Evolutionary conservation across 768 basidiomycete species (phyloP), one percentile per base, ranked within the genome.

Genomic region (Hygrophoropsis aurantiaca): DNA sequence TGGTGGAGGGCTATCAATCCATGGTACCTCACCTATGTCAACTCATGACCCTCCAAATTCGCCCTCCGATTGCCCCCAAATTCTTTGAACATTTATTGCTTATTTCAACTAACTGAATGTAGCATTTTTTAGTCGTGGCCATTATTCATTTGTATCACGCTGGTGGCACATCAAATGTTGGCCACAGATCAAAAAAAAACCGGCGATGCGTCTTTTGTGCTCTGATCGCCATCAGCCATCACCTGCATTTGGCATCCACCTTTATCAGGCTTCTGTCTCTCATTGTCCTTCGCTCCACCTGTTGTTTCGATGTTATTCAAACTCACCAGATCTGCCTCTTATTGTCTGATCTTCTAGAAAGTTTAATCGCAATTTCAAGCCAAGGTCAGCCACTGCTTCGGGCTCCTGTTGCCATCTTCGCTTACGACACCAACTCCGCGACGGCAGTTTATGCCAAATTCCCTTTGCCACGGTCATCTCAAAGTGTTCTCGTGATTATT

Each of bases 371-470:
- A 2, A n/a, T 34, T 11, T 23, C 13, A 23, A 15, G 2, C 30
- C 27, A 5, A 4, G 33, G n/a, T 5, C 11, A 15, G 6, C 44
- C 44, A 24, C 4, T 36, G 18, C 19, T 45, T 37, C 33, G 44
- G 44, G 34, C 37, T 25, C 30, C 45, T 38, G 42, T 15, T 21
- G 35, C 25, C 27, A 15, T 35, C 34, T 40, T 16, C 42, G 23
- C 51, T 34, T 20, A 34, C 18, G 11, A 1, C 32, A 7, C 38
- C 20, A 27, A 58, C 53, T 59, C 62, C 60, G 63, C 60, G 60
- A 60, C 39, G 61, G 46, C 60, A 58, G 45, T 49, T 52, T 54
- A 47, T 61, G 59, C 56, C 58, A 59, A 48, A 39, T 16, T 13
- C 5, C 40, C 26, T 27, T 51, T 46, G 38, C 54, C 54, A 47